Base-by-base conservation (phyloP, 371 early-diverging fungal genomes). In the Mucor velutinosus region DNA sequence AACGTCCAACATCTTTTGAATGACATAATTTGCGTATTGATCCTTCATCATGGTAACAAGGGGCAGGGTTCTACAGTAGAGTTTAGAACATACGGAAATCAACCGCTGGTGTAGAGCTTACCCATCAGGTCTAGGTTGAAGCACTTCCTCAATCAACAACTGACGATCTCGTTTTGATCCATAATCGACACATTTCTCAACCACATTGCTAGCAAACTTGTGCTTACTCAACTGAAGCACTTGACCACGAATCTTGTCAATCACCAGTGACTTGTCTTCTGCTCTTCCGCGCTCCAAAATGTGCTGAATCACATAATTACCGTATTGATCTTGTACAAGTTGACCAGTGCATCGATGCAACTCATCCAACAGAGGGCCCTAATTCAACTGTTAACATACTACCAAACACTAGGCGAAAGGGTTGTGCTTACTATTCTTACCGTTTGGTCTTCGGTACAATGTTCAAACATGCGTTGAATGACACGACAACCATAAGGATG, bases 401-500 rank as follows among this genome's bases (percentile, higher is more conserved):
- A 6, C 60, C 43, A 25, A 17, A 25, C 2, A 23, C 10, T 5
- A 12, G 43, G 3, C 8, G 17, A 35, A 60, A 17, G 23, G 23
- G 23, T 21, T 27, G 7, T 30, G 56, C 43, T 64, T 64, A 66
- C 86, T 21, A 62, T 62, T 51, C 66, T 72, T 80, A 90, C 90
- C 12, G 92, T 92, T 76, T 94, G 93, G 43, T 82, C 85, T 39
- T 95, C 96, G n/a, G 92, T 86, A 75, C 97, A 96, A 76, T 97
- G 96, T 80, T 99, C 99, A 89, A 99, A 99, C 87, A 99, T 95
- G 25, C 99, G 91, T 83, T 99, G 99, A 67, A 99, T 97, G 41
- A 99, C 99, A 33, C 99, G 92, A 78, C 99, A 99, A 8, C 99
- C 99, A 76, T 99, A 99, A 23, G 98, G 97, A 76, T 99, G 99